Conservation (phyloP, 2,329 filamentous ascomycete genomes). For the Paecilomyces variotii region DNA sequence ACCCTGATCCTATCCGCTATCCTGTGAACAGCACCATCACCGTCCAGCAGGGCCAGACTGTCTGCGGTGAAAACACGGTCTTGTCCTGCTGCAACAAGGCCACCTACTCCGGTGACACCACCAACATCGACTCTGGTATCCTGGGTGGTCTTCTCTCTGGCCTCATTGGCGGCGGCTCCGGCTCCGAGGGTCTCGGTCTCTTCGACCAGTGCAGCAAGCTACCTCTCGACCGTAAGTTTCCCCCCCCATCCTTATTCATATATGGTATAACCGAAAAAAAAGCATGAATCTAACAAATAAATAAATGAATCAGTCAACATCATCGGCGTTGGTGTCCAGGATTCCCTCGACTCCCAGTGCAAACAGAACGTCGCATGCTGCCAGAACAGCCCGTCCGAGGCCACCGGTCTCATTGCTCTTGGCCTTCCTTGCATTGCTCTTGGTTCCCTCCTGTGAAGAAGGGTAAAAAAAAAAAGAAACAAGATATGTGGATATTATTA, state of each 20-base stretch:
- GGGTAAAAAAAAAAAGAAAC: too few species aligned
- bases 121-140: conserved; percentile 21
- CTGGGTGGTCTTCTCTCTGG: conserved; percentile 26
- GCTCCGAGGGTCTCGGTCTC: conserved; percentile 25
- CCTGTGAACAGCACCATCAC: conserved; percentile 23
- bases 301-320: conserved; percentile 10
- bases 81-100: conserved; percentile 34
- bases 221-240: conserved; percentile 20
- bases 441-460: conserved; percentile 29
- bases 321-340: conserved; percentile 21
- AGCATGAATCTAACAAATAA: conserved; percentile 1
- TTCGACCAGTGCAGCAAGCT: conserved; percentile 37
- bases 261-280: not conserved
- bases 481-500: not conserved
- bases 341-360: conserved; percentile 30
- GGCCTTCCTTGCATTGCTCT: conserved; percentile 32
- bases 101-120: conserved; percentile 27
- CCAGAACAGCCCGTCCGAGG: conserved; percentile 25
- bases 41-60: conserved; percentile 30
- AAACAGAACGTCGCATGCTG: conserved; percentile 34
- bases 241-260: too few species aligned
- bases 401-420: conserved; percentile 26
- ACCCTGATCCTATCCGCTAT: conserved; percentile 21
- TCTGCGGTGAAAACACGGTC: conserved; percentile 31
- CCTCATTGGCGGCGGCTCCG: conserved; percentile 27